Evolutionary conservation across 2,329 filamentous ascomycete genomes (phyloP).

Genomic region (Didymella segeticola): DNA sequence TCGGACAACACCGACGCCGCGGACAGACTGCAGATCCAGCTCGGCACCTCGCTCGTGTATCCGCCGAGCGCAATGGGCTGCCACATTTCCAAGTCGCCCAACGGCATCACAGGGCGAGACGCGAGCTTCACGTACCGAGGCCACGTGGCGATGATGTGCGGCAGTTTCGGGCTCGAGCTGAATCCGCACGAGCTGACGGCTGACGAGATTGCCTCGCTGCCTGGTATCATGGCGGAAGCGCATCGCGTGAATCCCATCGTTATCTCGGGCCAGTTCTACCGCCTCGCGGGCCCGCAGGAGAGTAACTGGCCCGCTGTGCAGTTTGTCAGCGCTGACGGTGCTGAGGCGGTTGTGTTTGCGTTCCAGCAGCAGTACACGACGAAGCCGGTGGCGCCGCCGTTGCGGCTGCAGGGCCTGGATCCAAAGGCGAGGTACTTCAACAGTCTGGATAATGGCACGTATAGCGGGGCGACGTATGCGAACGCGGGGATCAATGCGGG

Average conservation of each 20-base stretch:
- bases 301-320: constrained; percentile 69
- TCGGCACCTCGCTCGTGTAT: constrained; percentile 69
- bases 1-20: constrained; percentile 70
- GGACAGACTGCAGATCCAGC: constrained; percentile 67
- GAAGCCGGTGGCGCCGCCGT: constrained; percentile 61
- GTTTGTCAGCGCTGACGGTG: constrained; percentile 62
- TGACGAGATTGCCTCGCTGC: constrained; percentile 62
- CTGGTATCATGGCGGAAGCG: constrained; percentile 61
- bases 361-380: constrained; percentile 64
- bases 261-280: constrained; percentile 65
- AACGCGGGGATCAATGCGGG: constrained; percentile 64
- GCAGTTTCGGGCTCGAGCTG: constrained; percentile 70
- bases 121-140: constrained; percentile 66
- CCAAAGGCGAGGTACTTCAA: constrained; percentile 58
- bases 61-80: constrained; percentile 69
- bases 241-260: constrained; percentile 66
- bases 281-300: constrained; percentile 63
- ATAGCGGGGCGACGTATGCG: constrained; percentile 67
- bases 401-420: constrained; percentile 66
- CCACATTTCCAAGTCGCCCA: constrained; percentile 68
- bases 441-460: constrained; percentile 59
- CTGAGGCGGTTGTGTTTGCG: constrained; percentile 62
- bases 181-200: constrained; percentile 60
- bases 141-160: constrained; percentile 73
- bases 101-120: constrained; percentile 62